Conservation (phyloP, 2,329 filamentous ascomycete genomes). For the Hirsutella rhossiliensis region DNA sequence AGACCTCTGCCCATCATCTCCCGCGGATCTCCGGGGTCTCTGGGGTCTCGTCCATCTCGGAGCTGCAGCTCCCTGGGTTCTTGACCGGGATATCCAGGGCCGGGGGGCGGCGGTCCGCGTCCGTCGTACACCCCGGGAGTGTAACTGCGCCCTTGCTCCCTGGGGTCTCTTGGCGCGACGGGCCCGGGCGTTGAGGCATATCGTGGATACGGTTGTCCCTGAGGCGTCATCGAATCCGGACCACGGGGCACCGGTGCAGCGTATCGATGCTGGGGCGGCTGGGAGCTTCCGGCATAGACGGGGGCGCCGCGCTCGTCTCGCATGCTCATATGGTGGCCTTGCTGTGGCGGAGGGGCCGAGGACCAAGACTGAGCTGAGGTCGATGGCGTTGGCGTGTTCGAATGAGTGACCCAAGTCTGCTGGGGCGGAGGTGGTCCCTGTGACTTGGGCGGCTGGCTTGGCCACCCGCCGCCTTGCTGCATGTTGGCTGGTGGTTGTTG, state of each 20-base stretch:
- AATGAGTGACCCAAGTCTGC: constrained; percentile 19
- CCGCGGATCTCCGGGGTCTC: constrained; percentile 26
- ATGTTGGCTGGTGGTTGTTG: constrained; percentile 9
- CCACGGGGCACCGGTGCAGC: constrained; percentile 25
- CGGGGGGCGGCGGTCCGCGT: constrained; percentile 25
- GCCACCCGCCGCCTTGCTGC: constrained; percentile 14
- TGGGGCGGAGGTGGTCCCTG: constrained; percentile 21
- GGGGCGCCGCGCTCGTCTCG: constrained; percentile 25
- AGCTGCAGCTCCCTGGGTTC: constrained; percentile 19
- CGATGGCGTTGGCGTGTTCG: constrained; percentile 17
- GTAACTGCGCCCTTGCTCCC: constrained; percentile 31
- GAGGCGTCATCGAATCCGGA: constrained; percentile 27
- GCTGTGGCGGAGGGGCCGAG: constrained; percentile 18
- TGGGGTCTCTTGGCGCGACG: constrained; percentile 26
- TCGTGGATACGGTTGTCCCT: constrained; percentile 27
- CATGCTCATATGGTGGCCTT: constrained; percentile 20
- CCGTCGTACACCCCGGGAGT: constrained; percentile 32
- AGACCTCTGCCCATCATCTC: constrained; percentile 30
- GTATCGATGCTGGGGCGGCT: constrained; percentile 26
- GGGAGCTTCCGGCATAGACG: constrained; percentile 19
- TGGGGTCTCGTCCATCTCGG: constrained; percentile 18
- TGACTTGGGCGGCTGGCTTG: constrained; percentile 17
- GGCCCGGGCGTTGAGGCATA: constrained; percentile 32
- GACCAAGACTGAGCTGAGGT: constrained; percentile 21
- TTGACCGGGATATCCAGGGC: constrained; percentile 18